Base-by-base conservation (phyloP, 768 basidiomycete genomes). In the Tubosaeta sp. region DNA sequence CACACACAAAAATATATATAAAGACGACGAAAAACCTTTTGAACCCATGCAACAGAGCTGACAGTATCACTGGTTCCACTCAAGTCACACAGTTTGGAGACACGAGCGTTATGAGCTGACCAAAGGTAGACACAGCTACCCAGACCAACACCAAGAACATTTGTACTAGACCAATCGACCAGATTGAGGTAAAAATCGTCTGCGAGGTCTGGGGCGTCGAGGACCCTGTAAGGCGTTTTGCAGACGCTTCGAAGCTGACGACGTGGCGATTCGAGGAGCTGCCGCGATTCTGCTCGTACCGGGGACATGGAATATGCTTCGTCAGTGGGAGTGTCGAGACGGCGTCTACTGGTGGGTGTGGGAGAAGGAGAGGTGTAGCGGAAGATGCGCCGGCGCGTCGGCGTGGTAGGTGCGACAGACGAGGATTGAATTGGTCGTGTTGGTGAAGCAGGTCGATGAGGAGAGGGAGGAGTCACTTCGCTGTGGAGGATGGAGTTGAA, bases 101-200 rank as follows among this genome's bases (percentile, higher is more conserved):
- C 96, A 6, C 81, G 82, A 19, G 92, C 92, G 50, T 94, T 96
- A 46, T 92, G 86, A 7, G 95, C 96, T 8, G 88, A 90, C 96
- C 96, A 99, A 1, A 97, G 83, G 65, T 99, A 99, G 12, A 99
- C 95, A 54, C 91, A 94, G 0, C 85, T 76, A 3, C 87, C 90
- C 7, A 99, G 77, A 3, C 94, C 95, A 8, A 98, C 96, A 3
- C 90, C 94, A 0, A 98, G 82, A 0, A 97, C 85, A 63, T 98
- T 98, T 5, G 90, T 94, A 47, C 85, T 87, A 3, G 89, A 91
- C 96, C 96, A 98, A 56, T 97, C 94, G 21, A 98, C 94, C 11
- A 98, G 78, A 63, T 98, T 98, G 55, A 99, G 86, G 63, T 99
- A 98, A 69, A 97, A 99, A 68, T 99, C 95, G 65, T 98, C 95